phyloP scores from a whole-genome alignment of 139 green algal species.

The Asterochloris erici region DNA sequence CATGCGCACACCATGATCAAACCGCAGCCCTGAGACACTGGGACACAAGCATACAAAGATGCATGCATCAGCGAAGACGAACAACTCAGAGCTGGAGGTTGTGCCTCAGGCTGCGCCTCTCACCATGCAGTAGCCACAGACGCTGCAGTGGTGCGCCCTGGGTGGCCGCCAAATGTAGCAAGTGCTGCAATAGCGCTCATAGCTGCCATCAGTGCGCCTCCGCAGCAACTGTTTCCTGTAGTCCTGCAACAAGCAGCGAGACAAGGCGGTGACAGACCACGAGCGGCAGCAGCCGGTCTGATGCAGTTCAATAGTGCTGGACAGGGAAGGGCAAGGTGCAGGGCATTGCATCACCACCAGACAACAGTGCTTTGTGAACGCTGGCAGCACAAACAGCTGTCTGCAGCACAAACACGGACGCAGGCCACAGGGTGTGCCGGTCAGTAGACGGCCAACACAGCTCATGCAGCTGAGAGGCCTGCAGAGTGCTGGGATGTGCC shows the following conservation, averaged over 20 bases:
- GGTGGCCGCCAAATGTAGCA: slow-evolving; percentile 73
- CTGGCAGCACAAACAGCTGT: not conserved
- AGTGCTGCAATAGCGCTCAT: slow-evolving; percentile 60
- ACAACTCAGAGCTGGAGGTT: too few species aligned
- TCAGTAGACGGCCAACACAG: not conserved
- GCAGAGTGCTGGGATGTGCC: not conserved
- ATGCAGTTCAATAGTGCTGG: too few species aligned
- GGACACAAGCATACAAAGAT: too few species aligned
- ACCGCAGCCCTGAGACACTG: too few species aligned
- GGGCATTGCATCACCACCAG: not conserved
- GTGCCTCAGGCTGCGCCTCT: not conserved
- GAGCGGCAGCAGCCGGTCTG: not conserved
- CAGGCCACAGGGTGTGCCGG: not conserved
- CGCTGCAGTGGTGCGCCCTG: slow-evolving; percentile 56
- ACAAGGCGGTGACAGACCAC: not conserved
- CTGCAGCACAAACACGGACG: not conserved
- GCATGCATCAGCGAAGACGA: too few species aligned
- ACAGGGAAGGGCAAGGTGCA: too few species aligned
- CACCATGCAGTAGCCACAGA: slow-evolving; percentile 69
- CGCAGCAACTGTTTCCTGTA: slow-evolving; percentile 18
- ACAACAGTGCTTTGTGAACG: not conserved
- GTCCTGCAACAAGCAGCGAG: not conserved
- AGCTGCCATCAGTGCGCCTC: not conserved
- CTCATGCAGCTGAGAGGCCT: not conserved
- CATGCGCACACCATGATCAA: too few species aligned